phyloP scores from a whole-genome alignment of 352 stramenopile species.

The Phytopythium mirpurense region DNA sequence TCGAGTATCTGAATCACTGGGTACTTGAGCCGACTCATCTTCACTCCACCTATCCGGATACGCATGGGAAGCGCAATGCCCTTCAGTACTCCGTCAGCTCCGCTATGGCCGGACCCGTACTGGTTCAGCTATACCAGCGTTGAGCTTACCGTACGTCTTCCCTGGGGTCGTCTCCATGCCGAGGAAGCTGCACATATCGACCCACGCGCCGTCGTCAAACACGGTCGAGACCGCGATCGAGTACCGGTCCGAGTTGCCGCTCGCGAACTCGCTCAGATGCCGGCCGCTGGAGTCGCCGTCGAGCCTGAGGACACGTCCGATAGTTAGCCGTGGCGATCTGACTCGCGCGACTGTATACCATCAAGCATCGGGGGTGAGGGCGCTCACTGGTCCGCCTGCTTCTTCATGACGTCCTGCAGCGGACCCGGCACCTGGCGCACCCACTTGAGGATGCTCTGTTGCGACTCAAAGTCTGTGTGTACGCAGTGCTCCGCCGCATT shows the following conservation, averaged over 20 bases:
- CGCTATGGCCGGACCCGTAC: background rate
- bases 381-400: slow-evolving; percentile 41
- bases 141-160: slow-evolving; percentile 49
- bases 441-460: slow-evolving; percentile 76
- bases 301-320: slow-evolving; percentile 17
- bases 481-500: background rate
- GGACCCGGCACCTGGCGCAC: slow-evolving; percentile 63
- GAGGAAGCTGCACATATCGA: slow-evolving; percentile 70
- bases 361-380: no score
- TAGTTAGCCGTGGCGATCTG: no score
- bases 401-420: slow-evolving; percentile 75
- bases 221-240: slow-evolving; percentile 51
- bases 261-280: slow-evolving; percentile 22
- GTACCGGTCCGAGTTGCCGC: slow-evolving; percentile 35
- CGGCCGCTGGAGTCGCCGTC: slow-evolving; percentile 28
- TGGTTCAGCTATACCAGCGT: background rate
- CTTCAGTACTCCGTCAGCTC: background rate
- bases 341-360: no score
- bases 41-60: slow-evolving; percentile 51
- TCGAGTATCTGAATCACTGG: slow-evolving; percentile 54
- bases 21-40: slow-evolving; percentile 55
- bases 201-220: slow-evolving; percentile 78
- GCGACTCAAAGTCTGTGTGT: slow-evolving; percentile 37
- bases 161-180: slow-evolving; percentile 39
- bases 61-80: background rate